phyloP scores from a whole-genome alignment of 192 early-diverging fungal genomes.

The Coemansia javaensis region DNA sequence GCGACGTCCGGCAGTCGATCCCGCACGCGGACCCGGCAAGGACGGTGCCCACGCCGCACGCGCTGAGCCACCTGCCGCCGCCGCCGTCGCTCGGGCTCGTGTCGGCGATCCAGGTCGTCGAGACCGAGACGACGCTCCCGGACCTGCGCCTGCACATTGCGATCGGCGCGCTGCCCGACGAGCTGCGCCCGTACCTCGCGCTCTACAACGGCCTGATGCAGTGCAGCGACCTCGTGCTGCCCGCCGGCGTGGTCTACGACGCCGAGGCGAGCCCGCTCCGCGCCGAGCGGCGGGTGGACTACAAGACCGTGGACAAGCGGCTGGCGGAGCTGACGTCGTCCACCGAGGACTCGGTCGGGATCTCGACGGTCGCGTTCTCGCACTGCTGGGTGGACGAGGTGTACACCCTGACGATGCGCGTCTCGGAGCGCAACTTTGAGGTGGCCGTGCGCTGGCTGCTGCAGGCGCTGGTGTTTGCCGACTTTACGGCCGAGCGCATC shows the following conservation, averaged over 20 bases:
- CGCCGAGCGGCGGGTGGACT: constrained; percentile 10
- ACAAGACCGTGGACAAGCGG: constrained; percentile 34
- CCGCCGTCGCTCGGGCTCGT: constrained; percentile 43
- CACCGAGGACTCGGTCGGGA: constrained; percentile 46
- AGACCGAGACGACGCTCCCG: constrained; percentile 63
- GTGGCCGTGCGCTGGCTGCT: constrained; percentile 49
- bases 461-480: constrained; percentile 57
- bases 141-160: constrained; percentile 58
- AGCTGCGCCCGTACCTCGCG: constrained; percentile 63
- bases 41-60: constrained; percentile 12
- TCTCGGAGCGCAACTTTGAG: constrained; percentile 16
- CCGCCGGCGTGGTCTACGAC: constrained; percentile 43
- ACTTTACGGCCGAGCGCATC: constrained; percentile 67
- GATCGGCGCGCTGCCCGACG: constrained; percentile 49
- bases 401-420: constrained; percentile 52
- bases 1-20: constrained; percentile 53
- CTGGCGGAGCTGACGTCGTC: constrained; percentile 50
- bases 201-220: constrained; percentile 78
- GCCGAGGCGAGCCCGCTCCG: not conserved
- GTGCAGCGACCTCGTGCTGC: constrained; percentile 51
- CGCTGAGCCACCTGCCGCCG: constrained; percentile 1
- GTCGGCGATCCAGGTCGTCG: constrained; percentile 54
- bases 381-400: constrained; percentile 55
- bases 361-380: constrained; percentile 44
- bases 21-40: constrained; percentile 35